These are phyloP conservation scores for Mycena rosella DNA, from an alignment of 768 basidiomycete genomes.

Conservation along the genomic window DNA sequence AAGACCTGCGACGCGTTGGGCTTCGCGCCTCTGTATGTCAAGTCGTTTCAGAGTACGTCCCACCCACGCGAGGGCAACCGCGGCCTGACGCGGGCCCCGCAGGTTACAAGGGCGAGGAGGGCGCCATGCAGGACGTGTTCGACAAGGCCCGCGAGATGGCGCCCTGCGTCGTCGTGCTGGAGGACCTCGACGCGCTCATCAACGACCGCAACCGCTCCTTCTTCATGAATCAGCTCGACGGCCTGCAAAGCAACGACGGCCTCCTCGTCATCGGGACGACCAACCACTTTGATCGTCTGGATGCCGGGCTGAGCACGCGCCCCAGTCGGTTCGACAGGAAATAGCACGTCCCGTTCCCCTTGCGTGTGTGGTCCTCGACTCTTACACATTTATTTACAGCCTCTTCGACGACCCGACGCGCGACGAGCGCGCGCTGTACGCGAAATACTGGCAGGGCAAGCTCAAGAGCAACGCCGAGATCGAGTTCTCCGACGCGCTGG, in stretches of 20 bases:
- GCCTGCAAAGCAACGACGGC: constrained; percentile 84
- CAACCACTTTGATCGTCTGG: constrained; percentile 86
- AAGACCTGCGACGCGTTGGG: constrained; percentile 73
- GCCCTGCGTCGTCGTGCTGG: constrained; percentile 75
- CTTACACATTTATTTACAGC: constrained; percentile 48
- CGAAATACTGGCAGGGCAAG: constrained; percentile 86
- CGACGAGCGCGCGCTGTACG: constrained; percentile 76
- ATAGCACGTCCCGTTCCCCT: constrained; percentile 65
- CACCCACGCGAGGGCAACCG: constrained; percentile 1
- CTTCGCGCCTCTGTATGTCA: constrained; percentile 83
- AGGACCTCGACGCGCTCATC: constrained; percentile 81
- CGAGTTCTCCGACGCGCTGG: constrained; percentile 75
- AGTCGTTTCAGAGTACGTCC: constrained; percentile 76
- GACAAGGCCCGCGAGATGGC: constrained; percentile 76
- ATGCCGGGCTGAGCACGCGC: constrained; percentile 79
- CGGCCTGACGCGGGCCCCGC: background rate
- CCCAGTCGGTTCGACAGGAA: constrained; percentile 91
- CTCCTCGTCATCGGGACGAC: constrained; percentile 84
- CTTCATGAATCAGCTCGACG: constrained; percentile 91
- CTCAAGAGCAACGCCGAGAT: constrained; percentile 72
- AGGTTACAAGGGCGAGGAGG: constrained; percentile 76
- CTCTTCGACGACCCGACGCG: constrained; percentile 78
- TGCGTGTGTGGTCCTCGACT: background rate
- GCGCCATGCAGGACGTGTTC: constrained; percentile 76
- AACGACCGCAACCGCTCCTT: constrained; percentile 84